Base-by-base conservation (phyloP, 306 rosid species). In the Abrus pulchellus region DNA sequence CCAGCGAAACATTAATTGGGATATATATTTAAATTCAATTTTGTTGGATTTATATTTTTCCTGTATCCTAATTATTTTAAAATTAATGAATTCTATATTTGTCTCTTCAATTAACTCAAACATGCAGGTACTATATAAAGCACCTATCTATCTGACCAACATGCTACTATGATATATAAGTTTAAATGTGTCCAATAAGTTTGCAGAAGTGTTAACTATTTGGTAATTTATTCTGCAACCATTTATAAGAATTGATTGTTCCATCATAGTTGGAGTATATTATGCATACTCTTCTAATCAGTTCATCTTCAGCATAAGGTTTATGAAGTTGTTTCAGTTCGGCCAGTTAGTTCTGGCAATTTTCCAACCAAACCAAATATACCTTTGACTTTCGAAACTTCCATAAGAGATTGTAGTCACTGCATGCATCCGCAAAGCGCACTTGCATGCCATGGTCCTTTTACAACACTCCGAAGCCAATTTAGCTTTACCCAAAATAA, bases 201-300 rank as follows among this genome's bases (percentile, higher is more conserved):
- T 57, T 20, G 20, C 38, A 52, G 20, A 54, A 36, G 77, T 20
- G 7, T 40, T 55, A 41, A n/a, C 9, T 6, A 7, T 10, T 36
- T 14, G 20, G 65, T 53, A 9, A 49, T 48, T 64, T 29, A 55
- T 45, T 47, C 55, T 44, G 48, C 50, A 57, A 13, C 47, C n/a
- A 27, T 71, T 68, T 20, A 13, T 55, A 36, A 33, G 9, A 44
- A 78, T 65, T 43, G 8, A 80, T 41, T 65, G 75, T 54, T 83
- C 86, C 75, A 77, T 44, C 36, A 53, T 30, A 77, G 32, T 83
- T 43, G 79, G 86, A 72, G 72, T 72, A 38, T 50, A 49, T 3
- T 30, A 0, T 5, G 49, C 44, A 32, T n/a, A 49, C 30, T 11
- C 59, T 49, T 13, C 12, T 32, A 47, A 56, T 43, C 9, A 64